phyloP scores from a whole-genome alignment of 129 eudicot species.

The Helianthus tuberosus region DNA sequence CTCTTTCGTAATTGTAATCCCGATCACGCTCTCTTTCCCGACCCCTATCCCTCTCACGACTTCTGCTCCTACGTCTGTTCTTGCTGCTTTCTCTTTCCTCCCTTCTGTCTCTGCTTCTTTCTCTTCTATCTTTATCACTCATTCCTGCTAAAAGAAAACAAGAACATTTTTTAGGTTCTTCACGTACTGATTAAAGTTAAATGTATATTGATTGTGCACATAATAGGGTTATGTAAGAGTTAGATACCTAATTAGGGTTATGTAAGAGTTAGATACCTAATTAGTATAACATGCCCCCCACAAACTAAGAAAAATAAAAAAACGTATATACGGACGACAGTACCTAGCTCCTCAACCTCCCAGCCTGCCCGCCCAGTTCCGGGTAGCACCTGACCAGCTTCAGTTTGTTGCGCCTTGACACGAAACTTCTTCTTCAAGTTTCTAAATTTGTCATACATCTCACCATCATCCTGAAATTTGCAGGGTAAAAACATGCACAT shows the following conservation, averaged over 20 bases:
- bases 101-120: conserved; percentile 61
- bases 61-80: conserved; percentile 59
- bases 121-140: conserved; percentile 72
- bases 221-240: no score
- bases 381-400: conserved; percentile 62
- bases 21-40: no score
- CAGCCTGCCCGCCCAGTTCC: conserved; percentile 98
- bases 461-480: conserved; percentile 90
- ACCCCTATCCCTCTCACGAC: no score
- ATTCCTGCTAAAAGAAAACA: conserved; percentile 38
- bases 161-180: neutral
- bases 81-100: conserved; percentile 53
- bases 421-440: conserved; percentile 90
- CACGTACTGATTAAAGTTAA: no score
- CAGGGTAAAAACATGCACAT: no score
- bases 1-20: conserved; percentile 48
- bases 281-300: no score
- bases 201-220: no score
- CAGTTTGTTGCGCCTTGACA: conserved; percentile 73
- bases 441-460: conserved; percentile 97
- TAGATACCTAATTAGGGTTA: no score
- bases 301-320: no score
- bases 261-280: no score
- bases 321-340: no score
- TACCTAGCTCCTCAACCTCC: conserved; percentile 94